Conservation (phyloP, 2,329 filamentous ascomycete genomes). For the Pseudonectria foliicola region DNA sequence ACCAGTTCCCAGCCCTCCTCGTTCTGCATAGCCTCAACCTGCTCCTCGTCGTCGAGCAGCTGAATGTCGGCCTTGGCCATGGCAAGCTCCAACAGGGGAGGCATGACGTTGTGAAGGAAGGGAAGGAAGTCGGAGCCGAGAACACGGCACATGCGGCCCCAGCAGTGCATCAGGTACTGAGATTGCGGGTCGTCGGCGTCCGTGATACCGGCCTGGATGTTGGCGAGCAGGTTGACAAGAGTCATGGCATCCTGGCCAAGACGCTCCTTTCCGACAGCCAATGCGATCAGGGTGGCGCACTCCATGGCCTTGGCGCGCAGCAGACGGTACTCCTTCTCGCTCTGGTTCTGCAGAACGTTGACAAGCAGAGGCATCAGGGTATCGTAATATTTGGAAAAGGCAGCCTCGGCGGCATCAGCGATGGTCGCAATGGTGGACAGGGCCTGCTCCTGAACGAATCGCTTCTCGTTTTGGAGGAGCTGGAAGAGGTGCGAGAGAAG, state of each 20-base stretch:
- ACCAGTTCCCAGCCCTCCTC: constrained; percentile 98
- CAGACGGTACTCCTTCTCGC: constrained; percentile 86
- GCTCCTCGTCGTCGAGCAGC: constrained; percentile 88
- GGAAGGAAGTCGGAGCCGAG: constrained; percentile 85
- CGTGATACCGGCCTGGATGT: constrained; percentile 78
- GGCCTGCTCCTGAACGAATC: constrained; percentile 96
- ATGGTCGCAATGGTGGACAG: constrained; percentile 97
- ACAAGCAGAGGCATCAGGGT: constrained; percentile 93
- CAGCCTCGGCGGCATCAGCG: constrained; percentile 93
- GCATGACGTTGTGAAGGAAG: constrained; percentile 89
- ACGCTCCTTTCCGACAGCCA: constrained; percentile 89
- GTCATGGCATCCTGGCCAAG: constrained; percentile 83
- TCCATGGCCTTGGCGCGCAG: constrained; percentile 98
- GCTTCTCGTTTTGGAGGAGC: constrained; percentile 83
- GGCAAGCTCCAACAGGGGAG: constrained; percentile 81
- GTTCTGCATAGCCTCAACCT: constrained; percentile 84
- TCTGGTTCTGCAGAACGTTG: constrained; percentile 80
- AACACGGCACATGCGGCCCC: constrained; percentile 97
- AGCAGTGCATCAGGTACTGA: constrained; percentile 96
- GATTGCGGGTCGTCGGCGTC: constrained; percentile 93
- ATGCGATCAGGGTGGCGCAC: constrained; percentile 89
- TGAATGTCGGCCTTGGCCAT: constrained; percentile 97
- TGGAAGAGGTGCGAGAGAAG: constrained; percentile 79
- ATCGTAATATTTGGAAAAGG: constrained; percentile 92
- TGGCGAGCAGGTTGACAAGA: constrained; percentile 78